Evolutionary conservation across 805 yeast genomes (phyloP).

Genomic region (Helenozyma baotianmanensis): DNA sequence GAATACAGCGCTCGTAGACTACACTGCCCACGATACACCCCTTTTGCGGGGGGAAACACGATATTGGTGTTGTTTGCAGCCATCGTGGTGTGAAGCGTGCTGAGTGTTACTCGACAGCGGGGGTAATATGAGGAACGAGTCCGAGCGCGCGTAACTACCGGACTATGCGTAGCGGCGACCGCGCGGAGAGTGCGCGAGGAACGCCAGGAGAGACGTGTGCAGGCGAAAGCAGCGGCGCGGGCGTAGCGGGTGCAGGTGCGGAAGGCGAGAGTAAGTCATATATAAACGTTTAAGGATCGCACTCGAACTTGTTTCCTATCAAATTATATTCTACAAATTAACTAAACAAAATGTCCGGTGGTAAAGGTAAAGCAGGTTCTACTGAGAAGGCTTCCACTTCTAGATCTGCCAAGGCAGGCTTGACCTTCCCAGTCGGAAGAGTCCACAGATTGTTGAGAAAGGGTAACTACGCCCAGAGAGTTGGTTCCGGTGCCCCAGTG

Average conservation of each 20-base stretch:
- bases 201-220: slow-evolving; percentile 6
- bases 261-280: slow-evolving; percentile 2
- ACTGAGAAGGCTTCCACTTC: slow-evolving; percentile 46
- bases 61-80: slow-evolving; percentile 2
- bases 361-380: slow-evolving; percentile 41
- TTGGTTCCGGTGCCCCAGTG: slow-evolving; percentile 51
- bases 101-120: slow-evolving; percentile 2
- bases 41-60: no score
- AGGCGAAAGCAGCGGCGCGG: slow-evolving; percentile 6
- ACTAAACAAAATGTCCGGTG: slow-evolving; percentile 19
- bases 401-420: slow-evolving; percentile 47
- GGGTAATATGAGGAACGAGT: slow-evolving; percentile 8
- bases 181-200: slow-evolving; percentile 9
- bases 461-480: slow-evolving; percentile 50
- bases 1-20: no score
- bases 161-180: slow-evolving; percentile 11
- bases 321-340: slow-evolving; percentile 3
- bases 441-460: slow-evolving; percentile 48
- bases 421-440: slow-evolving; percentile 49
- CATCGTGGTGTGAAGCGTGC: slow-evolving; percentile 2
- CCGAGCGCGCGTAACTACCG: slow-evolving; percentile 13
- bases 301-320: not conserved
- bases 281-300: slow-evolving; percentile 9
- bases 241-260: slow-evolving; percentile 5
- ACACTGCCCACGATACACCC: no score